phyloP scores from a whole-genome alignment of 306 rosid genomes.

The Cucumis cinereus region DNA sequence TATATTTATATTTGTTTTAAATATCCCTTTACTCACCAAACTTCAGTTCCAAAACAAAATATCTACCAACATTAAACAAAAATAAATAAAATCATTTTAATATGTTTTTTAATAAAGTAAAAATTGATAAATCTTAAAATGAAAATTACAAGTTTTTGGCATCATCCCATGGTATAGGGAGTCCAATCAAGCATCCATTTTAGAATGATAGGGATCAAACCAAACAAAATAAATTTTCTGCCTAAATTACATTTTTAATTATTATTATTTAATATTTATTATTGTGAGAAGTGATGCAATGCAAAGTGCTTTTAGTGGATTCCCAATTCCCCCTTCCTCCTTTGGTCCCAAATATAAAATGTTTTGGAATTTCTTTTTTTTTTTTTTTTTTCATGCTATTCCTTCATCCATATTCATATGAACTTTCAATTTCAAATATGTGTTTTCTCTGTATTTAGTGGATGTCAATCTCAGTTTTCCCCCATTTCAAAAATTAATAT shows the following conservation, averaged over 20 bases:
- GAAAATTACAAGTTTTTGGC: no score
- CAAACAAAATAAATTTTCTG: background rate
- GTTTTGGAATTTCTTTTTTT: background rate
- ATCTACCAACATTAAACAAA: background rate
- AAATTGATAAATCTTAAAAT: background rate
- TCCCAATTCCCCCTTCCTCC: slow-evolving; percentile 6
- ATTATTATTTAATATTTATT: no score
- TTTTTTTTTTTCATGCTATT: background rate
- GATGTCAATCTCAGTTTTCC: background rate
- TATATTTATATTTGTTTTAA: background rate
- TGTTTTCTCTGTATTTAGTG: background rate
- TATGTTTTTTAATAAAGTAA: background rate
- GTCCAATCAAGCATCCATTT: slow-evolving; percentile 8
- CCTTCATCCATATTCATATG: background rate
- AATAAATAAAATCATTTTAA: no score
- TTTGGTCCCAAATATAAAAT: slow-evolving; percentile 1
- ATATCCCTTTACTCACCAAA: background rate
- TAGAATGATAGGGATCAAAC: slow-evolving; percentile 12
- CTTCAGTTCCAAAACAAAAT: background rate
- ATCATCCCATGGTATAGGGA: slow-evolving; percentile 9
- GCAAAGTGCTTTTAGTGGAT: slow-evolving; percentile 1
- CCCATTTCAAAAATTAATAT: background rate
- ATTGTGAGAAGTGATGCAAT: slow-evolving; percentile 1
- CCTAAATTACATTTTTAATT: background rate
- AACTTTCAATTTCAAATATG: background rate